Evolutionary conservation across 1,284 basidiomycete genomes (phyloP), one percentile per base, ranked within the genome.

Genomic region (Cryptococcus sp.): DNA sequence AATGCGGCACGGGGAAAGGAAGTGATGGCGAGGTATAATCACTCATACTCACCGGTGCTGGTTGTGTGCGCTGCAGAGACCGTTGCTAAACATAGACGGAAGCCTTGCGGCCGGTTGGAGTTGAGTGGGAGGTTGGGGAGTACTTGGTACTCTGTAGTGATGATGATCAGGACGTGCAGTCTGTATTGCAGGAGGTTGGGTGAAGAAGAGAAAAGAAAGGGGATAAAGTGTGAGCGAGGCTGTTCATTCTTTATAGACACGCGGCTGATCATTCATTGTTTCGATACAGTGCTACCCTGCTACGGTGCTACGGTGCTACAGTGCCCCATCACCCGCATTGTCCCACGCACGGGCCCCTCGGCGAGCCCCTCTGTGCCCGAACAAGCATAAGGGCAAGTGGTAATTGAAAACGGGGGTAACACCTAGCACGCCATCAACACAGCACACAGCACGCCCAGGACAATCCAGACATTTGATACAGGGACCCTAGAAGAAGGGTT

Each of bases 1-100:
- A 38, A 19, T 13, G 39, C 38, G 2, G n/a, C 16, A 17, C 1
- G 20, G 3, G 35, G 16, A 7, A 40, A 15, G 52, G 48, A 40
- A 55, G 22, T 22, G 56, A 47, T 47, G 43, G 19, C 30, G 42
- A 6, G 27, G 40, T 16, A 53, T n/a, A 39, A 49, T 19, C 45
- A 50, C 23, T 13, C 19, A 15, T 30, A 67, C 73, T 55, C 45
- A 76, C 74, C 73, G 74, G 68, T 69, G 66, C 50, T 64, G 67
- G 73, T 77, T 76, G 69, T 77, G 75, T 59, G 72, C 65, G 58
- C 71, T 73, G 65, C 70, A 73, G 53, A 76, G 74, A 41, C 58
- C 55, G 74, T 76, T 76, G 50, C 73, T 75, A 71, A 76, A 76
- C 74, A 77, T 77, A 61, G 59, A 70, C 59, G 64, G 42, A 27